phyloP scores from a whole-genome alignment of 441 rosid species.

The Populus hybrid region DNA sequence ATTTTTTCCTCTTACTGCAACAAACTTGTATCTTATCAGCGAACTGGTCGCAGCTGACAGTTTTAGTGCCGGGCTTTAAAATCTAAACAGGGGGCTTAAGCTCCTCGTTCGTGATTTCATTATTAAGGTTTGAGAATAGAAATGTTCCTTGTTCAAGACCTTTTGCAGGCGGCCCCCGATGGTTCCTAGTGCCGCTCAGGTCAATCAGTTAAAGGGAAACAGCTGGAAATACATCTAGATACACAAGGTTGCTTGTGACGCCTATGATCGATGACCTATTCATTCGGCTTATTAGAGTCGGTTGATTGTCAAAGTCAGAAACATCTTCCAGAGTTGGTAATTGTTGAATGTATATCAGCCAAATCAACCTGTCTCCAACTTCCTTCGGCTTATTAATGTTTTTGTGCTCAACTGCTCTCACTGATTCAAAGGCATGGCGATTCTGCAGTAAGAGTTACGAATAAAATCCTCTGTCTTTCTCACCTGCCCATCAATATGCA shows the following conservation, averaged over 20 bases:
- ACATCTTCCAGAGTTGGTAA: neutral
- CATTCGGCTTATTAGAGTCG: neutral
- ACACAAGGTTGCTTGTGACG: neutral
- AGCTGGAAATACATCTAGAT: neutral
- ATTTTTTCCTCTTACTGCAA: neutral
- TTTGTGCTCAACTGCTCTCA: no score
- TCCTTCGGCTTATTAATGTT: no score
- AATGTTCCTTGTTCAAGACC: neutral
- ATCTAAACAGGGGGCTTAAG: neutral
- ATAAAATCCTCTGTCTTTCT: no score
- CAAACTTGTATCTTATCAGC: neutral
- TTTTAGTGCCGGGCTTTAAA: neutral
- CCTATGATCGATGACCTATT: neutral
- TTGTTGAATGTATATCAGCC: no score
- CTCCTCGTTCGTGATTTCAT: neutral
- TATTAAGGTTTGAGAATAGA: neutral
- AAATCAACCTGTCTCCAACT: no score
- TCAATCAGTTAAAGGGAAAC: neutral
- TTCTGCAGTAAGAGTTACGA: no score
- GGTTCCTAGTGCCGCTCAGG: neutral
- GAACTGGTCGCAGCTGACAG: neutral
- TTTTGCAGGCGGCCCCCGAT: neutral
- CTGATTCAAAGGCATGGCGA: no score
- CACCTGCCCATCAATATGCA: no score
- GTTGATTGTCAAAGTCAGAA: neutral